phyloP scores from a whole-genome alignment of 2,329 filamentous ascomycete species.

The Xylaria sp. region DNA sequence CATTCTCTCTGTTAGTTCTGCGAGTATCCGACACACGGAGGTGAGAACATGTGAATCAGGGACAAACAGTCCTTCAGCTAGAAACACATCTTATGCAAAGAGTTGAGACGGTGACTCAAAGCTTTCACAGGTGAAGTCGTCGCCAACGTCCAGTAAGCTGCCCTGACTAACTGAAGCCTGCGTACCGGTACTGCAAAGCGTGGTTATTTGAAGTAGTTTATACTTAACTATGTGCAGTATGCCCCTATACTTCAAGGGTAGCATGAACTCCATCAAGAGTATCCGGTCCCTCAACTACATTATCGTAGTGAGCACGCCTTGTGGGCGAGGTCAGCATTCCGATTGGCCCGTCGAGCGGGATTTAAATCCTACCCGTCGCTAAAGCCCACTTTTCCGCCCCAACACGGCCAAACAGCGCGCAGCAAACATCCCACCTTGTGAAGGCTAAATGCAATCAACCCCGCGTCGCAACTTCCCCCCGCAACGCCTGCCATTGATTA shows the following conservation, averaged over 20 bases:
- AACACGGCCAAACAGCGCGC: neutral
- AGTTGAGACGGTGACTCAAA: neutral
- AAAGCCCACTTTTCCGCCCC: conserved; percentile 3
- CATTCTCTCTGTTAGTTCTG: no score
- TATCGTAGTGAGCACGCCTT: neutral
- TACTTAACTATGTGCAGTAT: no score
- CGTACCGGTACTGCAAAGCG: neutral
- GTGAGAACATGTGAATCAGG: no score
- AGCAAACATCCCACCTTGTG: conserved; percentile 1
- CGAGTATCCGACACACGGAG: no score
- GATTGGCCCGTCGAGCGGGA: conserved; percentile 16
- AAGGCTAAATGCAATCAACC: neutral
- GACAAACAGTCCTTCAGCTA: no score
- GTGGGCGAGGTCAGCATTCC: conserved; percentile 5
- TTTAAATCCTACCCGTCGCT: conserved; percentile 12
- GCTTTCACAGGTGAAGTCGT: no score
- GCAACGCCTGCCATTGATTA: conserved; percentile 4
- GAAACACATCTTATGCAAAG: neutral
- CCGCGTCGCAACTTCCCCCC: conserved; percentile 11
- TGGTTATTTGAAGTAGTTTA: neutral
- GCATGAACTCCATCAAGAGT: neutral
- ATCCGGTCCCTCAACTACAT: neutral
- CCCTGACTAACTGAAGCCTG: neutral
- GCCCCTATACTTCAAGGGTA: neutral
- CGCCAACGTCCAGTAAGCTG: neutral